Evolutionary conservation across 257 asterid species (phyloP).

Genomic region (Jacaranda mimosifolia): DNA sequence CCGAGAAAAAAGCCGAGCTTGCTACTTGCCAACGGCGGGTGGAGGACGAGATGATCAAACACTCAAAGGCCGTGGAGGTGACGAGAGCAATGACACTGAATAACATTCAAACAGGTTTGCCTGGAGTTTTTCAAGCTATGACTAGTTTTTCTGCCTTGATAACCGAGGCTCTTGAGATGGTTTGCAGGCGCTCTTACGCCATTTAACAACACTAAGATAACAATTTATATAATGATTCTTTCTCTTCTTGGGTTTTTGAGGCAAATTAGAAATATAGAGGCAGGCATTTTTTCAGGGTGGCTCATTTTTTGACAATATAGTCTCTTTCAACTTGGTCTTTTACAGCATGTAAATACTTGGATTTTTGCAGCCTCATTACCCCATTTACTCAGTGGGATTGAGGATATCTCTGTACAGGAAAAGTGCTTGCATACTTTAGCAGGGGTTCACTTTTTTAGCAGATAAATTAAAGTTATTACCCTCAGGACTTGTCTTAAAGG

Average conservation of each 20-base stretch:
- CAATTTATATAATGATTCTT: constrained; percentile 1
- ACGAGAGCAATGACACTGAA: constrained; percentile 90
- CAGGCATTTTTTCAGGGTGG: constrained; percentile 35
- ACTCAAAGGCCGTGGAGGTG: constrained; percentile 84
- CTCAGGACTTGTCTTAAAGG: constrained; percentile 16
- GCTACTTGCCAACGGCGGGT: constrained; percentile 75
- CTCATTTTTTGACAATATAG: constrained; percentile 32
- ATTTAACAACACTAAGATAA: constrained; percentile 42
- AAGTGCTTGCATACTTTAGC: constrained; percentile 45
- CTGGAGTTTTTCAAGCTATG: constrained; percentile 96
- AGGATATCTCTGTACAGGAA: constrained; percentile 43
- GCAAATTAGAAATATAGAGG: constrained; percentile 42
- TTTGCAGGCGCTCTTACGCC: constrained; percentile 83
- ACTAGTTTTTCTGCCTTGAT: constrained; percentile 83
- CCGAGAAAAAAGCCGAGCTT: constrained; percentile 89
- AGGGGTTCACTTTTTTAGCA: constrained; percentile 34
- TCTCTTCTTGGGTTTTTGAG: constrained; percentile 27
- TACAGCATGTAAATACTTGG: constrained; percentile 50
- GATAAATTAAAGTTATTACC: constrained; percentile 42
- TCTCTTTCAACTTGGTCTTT: constrained; percentile 4
- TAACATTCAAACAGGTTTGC: constrained; percentile 94
- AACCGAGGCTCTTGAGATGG: constrained; percentile 75
- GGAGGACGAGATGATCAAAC: constrained; percentile 85
- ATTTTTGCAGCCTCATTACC: constrained; percentile 51
- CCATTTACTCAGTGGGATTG: constrained; percentile 41